Conservation (phyloP, 306 rosid genomes). For the Trifolium fragiferum region DNA sequence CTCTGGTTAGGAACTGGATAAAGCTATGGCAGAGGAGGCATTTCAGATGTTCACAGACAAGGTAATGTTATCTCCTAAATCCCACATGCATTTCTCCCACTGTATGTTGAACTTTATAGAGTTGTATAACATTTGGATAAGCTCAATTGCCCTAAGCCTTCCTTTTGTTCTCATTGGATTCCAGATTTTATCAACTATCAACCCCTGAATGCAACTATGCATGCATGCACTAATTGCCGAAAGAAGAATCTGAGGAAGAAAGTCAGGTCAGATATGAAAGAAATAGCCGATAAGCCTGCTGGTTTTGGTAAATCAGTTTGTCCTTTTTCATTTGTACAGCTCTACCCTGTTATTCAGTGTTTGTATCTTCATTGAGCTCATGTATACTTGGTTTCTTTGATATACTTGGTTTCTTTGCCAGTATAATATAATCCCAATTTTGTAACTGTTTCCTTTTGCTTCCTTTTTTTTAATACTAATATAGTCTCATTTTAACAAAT, state of each 20-base stretch:
- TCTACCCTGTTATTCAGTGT: conserved; percentile 4
- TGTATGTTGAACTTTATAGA: conserved; percentile 14
- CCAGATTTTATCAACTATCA: conserved; percentile 69
- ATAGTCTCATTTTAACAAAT: conserved; percentile 11
- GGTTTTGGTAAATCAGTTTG: conserved; percentile 15
- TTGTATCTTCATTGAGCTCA: conserved; percentile 4
- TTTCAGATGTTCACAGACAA: conserved; percentile 65
- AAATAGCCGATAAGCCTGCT: conserved; percentile 23
- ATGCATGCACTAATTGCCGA: conserved; percentile 10
- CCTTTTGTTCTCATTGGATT: conserved; percentile 28
- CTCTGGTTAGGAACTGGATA: conserved; percentile 73
- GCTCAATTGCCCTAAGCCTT: conserved; percentile 7
- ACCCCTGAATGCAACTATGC: conserved; percentile 39
- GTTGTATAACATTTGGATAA: conserved; percentile 34
- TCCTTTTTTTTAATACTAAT: background rate
- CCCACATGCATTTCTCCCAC: conserved; percentile 6
- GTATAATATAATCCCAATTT: conserved; percentile 22
- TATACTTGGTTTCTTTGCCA: conserved; percentile 7
- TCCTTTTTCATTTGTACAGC: conserved; percentile 37
- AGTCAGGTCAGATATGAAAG: conserved; percentile 25
- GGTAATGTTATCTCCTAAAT: conserved; percentile 52
- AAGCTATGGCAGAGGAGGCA: conserved; percentile 71
- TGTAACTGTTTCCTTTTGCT: conserved; percentile 22
- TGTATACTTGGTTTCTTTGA: background rate
- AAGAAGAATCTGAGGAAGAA: conserved; percentile 23